Base-by-base conservation (phyloP, 1,139 yeast species). In the Wickerhamomyces sp. region DNA sequence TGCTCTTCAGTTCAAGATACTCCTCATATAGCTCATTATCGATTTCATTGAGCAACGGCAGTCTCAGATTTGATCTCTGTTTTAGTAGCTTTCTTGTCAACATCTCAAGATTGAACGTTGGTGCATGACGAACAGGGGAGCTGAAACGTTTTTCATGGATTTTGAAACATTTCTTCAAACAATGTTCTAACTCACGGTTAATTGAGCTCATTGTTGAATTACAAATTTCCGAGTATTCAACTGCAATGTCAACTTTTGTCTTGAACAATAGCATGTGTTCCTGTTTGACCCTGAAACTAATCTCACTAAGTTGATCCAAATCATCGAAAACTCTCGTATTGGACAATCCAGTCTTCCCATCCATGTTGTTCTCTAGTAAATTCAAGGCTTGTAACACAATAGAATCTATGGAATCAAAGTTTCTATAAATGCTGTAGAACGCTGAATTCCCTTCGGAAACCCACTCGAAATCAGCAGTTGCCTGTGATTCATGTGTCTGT, bases 201-300 rank as follows among this genome's bases (percentile, higher is more conserved):
- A 81, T 65, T 1, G 78, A 68, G 12, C 61, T 62, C 42, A 82
- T 65, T 18, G 79, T 74, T 25, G 61, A 61, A 30, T 66, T 66
- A 35, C 65, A 67, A 25, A 83, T 62, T 47, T 83, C 93, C 34
- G 67, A 61, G 57, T 70, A 79, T 41, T 76, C 80, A 11, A 69
- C 61, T 1, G 83, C 67, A 8, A 79, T 59, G 39, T 75, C 82
- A 10, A 78, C 60, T 33, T 64, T 64, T 27, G 59, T 57, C 47
- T 75, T 71, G 2, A 59, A 44, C 7, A 64, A 51, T 7, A 68
- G 44, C 30, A 57, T 44, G 32, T 12, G 66, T 47, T 36, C 52
- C 46, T 39, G 62, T 67, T 49, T 51, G 24, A 73, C 59, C 22
- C 55, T 57, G 14, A 54, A 37, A 16, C 57, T 48, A 0, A 48